These are phyloP conservation scores for Arthrobotrys musiformis DNA, from an alignment of 2,329 filamentous ascomycete genomes.

Conservation along the genomic window DNA sequence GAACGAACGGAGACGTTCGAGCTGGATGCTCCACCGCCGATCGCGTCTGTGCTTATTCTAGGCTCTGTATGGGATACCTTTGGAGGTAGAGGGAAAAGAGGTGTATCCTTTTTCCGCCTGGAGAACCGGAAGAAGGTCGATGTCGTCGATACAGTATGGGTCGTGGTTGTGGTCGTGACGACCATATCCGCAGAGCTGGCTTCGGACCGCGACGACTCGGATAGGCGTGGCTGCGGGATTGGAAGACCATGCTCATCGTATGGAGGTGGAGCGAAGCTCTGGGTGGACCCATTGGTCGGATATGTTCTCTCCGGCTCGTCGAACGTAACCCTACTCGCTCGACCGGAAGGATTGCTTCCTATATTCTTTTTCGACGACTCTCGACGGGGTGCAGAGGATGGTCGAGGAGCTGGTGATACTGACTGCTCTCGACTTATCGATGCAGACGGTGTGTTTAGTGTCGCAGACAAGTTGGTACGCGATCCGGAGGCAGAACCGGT, in stretches of 20 bases:
- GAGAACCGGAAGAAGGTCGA: conserved; percentile 84
- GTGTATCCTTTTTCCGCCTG: conserved; percentile 77
- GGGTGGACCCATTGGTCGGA: conserved; percentile 64
- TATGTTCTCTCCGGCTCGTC: conserved; percentile 71
- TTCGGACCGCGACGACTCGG: conserved; percentile 91
- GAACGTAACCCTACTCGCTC: conserved; percentile 68
- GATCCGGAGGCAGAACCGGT: conserved; percentile 62
- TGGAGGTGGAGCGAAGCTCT: conserved; percentile 66
- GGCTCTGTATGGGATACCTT: conserved; percentile 67
- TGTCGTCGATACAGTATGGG: conserved; percentile 72
- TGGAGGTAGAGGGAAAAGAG: conserved; percentile 88
- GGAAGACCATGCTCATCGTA: conserved; percentile 74
- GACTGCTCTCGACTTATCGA: conserved; percentile 54
- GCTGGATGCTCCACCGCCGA: conserved; percentile 31
- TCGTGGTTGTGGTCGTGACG: conserved; percentile 70
- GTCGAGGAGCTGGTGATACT: conserved; percentile 59
- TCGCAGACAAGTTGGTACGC: conserved; percentile 51
- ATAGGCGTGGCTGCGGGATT: conserved; percentile 73
- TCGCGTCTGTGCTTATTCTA: conserved; percentile 43
- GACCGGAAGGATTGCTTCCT: conserved; percentile 68
- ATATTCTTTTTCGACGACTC: conserved; percentile 67
- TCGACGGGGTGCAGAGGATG: conserved; percentile 57
- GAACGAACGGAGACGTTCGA: conserved; percentile 29
- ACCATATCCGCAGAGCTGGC: conserved; percentile 78
- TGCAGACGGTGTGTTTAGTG: conserved; percentile 37